Conservation (phyloP, 345 rosid genomes). For the Dipteronia dyeriana region DNA sequence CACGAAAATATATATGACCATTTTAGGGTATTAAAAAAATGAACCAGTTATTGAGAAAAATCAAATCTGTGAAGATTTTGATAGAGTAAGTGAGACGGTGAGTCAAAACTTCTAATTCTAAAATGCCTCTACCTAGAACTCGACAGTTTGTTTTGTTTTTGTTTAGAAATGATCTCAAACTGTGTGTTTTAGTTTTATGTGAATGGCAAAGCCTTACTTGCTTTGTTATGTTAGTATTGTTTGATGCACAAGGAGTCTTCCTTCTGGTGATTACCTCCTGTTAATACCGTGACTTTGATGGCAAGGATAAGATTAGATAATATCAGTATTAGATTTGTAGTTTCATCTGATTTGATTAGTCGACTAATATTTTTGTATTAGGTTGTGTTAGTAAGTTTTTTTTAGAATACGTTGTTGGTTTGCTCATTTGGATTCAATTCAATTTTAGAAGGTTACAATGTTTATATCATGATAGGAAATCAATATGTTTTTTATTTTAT, state of each 20-base stretch:
- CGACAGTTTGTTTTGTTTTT: neutral
- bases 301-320: neutral
- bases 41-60: neutral
- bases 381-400: neutral
- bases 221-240: neutral
- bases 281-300: neutral
- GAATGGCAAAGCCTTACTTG: neutral
- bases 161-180: neutral
- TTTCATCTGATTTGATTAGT: neutral
- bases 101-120: neutral
- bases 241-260: neutral
- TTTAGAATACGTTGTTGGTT: neutral
- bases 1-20: neutral
- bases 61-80: neutral
- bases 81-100: neutral
- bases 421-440: neutral
- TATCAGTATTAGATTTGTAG: neutral
- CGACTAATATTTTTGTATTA: neutral
- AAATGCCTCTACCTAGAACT: neutral
- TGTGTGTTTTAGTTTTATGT: neutral
- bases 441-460: neutral
- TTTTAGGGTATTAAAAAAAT: neutral
- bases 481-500: neutral
- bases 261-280: too few species aligned
- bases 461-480: neutral